Evolutionary conservation across 176 grass and related monocot species (phyloP), one percentile per base, ranked within the genome.

Genomic region (Microstegium vimineum): DNA sequence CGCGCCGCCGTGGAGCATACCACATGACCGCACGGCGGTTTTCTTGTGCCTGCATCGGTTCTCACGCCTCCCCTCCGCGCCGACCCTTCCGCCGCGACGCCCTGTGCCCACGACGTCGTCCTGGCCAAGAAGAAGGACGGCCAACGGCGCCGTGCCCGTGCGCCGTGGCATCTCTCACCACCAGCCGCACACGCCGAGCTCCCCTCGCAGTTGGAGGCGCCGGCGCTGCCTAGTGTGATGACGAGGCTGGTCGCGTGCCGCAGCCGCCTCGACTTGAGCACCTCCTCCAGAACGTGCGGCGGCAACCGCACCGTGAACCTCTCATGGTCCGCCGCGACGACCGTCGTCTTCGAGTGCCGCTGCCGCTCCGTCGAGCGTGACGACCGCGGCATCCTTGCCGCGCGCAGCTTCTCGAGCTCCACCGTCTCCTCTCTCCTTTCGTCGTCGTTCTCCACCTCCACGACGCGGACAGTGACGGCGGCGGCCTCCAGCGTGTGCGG

Each of bases 271-370:
- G 87, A 86, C 1, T 73, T 76, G n/a, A 90, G 74, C 36, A 97
- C 85, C 76, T 90, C 81, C 41, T 84, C 78, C 67, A 83, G 70
- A 52, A 97, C 81, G 31, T 81, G 85, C 8, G 90, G 76, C 8
- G 91, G 89, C 74, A 97, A 73, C 62, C 91, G 86, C 61, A 97
- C 82, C 1, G 94, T 97, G 80, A 92, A 94, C n/a, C 94, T 81
- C 22, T 97, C 87, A n/a, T 65, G 67, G 35, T 41, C 79, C 10
- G 57, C 85, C 66, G 40, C 54, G 1, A 23, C 64, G 9, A 65
- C 42, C 33, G 40, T 12, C 23, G 71, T 18, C n/a, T n/a, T n/a
- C 18, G n/a, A n/a, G n/a, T n/a, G n/a, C n/a, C n/a, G n/a, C n/a
- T n/a, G n/a, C n/a, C n/a, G n/a, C n/a, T n/a, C n/a, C n/a, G 37